Evolutionary conservation across 2,329 filamentous ascomycete species (phyloP).

Genomic region (Podosphaera fusca): DNA sequence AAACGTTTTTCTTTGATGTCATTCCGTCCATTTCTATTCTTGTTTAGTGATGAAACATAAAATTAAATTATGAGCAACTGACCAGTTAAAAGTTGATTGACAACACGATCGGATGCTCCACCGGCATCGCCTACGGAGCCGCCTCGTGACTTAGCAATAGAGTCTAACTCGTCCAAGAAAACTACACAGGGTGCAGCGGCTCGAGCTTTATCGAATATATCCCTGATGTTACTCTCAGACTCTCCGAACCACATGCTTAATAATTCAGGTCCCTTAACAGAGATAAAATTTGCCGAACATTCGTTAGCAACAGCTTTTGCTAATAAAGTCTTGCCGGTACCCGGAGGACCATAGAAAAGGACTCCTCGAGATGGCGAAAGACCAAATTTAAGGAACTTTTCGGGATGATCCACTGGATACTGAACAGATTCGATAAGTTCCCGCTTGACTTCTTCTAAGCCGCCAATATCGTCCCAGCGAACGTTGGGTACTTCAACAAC

Average conservation of each 20-base stretch:
- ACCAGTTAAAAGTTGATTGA: conserved; percentile 97
- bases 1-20: conserved; percentile 99
- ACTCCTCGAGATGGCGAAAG: conserved; percentile 95
- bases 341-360: conserved; percentile 92
- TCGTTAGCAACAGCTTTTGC: conserved; percentile 99
- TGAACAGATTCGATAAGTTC: conserved; percentile 98
- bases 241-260: conserved; percentile 99
- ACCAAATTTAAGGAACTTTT: conserved; percentile 99
- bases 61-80: conserved; percentile 18
- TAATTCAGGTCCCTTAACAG: conserved; percentile 92
- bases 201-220: conserved; percentile 98
- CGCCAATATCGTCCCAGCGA: conserved; percentile 98
- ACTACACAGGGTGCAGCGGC: conserved; percentile 95
- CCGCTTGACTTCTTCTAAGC: conserved; percentile 93
- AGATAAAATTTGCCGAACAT: conserved; percentile 98
- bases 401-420: conserved; percentile 96
- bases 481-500: conserved; percentile 99
- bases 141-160: conserved; percentile 97
- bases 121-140: conserved; percentile 89
- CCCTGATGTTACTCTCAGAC: conserved; percentile 97
- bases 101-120: conserved; percentile 95
- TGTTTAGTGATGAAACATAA: neutral
- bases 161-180: conserved; percentile 96
- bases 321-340: conserved; percentile 99
- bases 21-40: conserved; percentile 84